These are phyloP conservation scores for Suillus decipiens DNA, from an alignment of 768 basidiomycete species.

Conservation along the genomic window DNA sequence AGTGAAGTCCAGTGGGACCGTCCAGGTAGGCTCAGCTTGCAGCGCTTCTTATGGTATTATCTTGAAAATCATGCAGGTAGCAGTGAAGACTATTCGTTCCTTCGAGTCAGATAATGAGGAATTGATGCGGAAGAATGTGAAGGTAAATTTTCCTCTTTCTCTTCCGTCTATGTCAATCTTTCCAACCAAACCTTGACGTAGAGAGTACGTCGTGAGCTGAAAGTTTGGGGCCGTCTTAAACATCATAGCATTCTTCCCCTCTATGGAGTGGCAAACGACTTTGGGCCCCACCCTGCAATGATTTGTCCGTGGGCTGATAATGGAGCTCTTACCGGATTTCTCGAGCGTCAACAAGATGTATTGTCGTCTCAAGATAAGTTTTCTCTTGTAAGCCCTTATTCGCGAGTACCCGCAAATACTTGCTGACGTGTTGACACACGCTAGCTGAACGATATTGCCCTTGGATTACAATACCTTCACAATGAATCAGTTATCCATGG, in stretches of 20 bases:
- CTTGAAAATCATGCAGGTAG: constrained; percentile 1
- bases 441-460: constrained; percentile 14
- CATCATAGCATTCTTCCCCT: constrained; percentile 25
- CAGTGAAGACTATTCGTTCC: constrained; percentile 7
- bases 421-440: background rate
- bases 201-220: constrained; percentile 24
- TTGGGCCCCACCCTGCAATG: constrained; percentile 23
- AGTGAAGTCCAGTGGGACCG: background rate
- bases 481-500: constrained; percentile 11
- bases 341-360: constrained; percentile 10
- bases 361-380: constrained; percentile 18
- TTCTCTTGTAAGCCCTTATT: constrained; percentile 17
- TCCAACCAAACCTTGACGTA: background rate
- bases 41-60: background rate
- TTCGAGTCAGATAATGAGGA: background rate
- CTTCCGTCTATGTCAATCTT: background rate
- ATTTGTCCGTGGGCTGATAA: constrained; percentile 25
- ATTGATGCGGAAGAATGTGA: background rate
- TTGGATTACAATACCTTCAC: constrained; percentile 17
- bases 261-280: constrained; percentile 21
- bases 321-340: constrained; percentile 17
- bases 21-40: background rate
- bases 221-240: constrained; percentile 23
- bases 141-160: constrained; percentile 12
- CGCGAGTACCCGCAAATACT: background rate